phyloP scores from a whole-genome alignment of 2,329 filamentous ascomycete species.

The Sporothrix mexicana region DNA sequence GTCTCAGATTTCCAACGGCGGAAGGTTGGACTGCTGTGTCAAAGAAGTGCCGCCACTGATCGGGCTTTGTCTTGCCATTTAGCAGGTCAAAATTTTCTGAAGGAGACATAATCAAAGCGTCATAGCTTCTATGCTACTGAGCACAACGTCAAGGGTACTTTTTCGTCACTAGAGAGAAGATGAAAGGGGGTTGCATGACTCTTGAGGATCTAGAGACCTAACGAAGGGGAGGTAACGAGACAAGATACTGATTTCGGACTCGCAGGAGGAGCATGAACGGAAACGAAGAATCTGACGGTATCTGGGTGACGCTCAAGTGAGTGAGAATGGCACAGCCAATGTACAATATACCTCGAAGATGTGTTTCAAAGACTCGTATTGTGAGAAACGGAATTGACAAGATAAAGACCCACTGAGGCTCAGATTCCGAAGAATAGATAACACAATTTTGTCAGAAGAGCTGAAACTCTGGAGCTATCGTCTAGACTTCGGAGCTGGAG shows the following conservation, averaged over 20 bases:
- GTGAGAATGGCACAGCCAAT: too few species aligned
- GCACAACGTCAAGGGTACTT: too few species aligned
- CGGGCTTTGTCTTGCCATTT: conserved; percentile 1
- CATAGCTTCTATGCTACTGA: conserved; percentile 19
- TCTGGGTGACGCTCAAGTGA: background rate
- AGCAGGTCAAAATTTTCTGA: background rate
- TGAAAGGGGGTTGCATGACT: background rate
- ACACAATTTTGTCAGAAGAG: background rate
- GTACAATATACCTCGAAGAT: background rate
- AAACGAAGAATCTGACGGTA: background rate
- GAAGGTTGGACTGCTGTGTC: too few species aligned
- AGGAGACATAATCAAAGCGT: conserved; percentile 19
- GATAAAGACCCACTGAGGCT: background rate
- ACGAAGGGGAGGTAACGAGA: background rate
- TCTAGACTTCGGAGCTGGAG: background rate
- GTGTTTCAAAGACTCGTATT: background rate
- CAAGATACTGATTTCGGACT: conserved; percentile 10
- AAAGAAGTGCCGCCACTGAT: background rate
- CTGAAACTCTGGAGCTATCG: background rate
- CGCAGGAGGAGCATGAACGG: background rate
- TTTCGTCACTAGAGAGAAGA: background rate
- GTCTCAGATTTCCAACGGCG: background rate
- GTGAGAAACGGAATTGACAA: background rate
- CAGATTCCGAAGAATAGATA: background rate
- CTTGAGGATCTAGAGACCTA: background rate